Percentiles rank a stretch among this genome's conserved stretches.
Evolutionary conservation across 2,329 filamentous ascomycete species (phyloP).

Genomic region (Sphaerulina musiva): DNA sequence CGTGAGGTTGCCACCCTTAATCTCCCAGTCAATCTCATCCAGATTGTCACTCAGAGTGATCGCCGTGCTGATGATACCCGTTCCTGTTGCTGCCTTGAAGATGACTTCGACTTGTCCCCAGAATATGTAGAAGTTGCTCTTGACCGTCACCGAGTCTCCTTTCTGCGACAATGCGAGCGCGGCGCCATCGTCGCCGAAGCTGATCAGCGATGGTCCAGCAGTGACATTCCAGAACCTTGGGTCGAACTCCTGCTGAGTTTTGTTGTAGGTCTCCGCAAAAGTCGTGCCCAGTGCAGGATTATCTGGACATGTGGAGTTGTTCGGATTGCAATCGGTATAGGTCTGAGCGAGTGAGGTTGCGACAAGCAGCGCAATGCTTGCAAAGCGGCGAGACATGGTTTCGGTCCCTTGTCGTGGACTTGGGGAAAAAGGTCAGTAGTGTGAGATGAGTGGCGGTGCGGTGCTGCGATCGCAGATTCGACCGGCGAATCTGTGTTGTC

Average conservation of each 20-base stretch:
- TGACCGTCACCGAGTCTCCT: slow-evolving; percentile 70
- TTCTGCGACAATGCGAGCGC: slow-evolving; percentile 63
- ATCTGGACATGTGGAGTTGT: slow-evolving; percentile 60
- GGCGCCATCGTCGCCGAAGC: slow-evolving; percentile 51
- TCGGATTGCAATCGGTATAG: slow-evolving; percentile 68
- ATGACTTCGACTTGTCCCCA: slow-evolving; percentile 72
- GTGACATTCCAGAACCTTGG: slow-evolving; percentile 45
- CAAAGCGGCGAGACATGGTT: slow-evolving; percentile 22
- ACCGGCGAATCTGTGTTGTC: slow-evolving; percentile 12
- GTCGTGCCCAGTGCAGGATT: slow-evolving; percentile 63
- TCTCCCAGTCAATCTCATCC: slow-evolving; percentile 86
- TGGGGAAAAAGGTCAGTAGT: neutral
- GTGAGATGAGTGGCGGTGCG: neutral
- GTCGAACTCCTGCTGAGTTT: slow-evolving; percentile 44
- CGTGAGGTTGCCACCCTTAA: slow-evolving; percentile 60
- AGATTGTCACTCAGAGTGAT: slow-evolving; percentile 78
- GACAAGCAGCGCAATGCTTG: slow-evolving; percentile 24
- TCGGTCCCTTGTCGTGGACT: slow-evolving; percentile 1
- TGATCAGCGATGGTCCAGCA: slow-evolving; percentile 58
- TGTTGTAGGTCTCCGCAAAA: slow-evolving; percentile 60
- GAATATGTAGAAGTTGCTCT: slow-evolving; percentile 77
- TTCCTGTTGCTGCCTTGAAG: slow-evolving; percentile 68
- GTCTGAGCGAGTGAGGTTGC: slow-evolving; percentile 58
- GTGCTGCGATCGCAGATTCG: slow-evolving; percentile 10
- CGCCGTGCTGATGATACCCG: slow-evolving; percentile 72